phyloP scores from a whole-genome alignment of 805 yeast genomes.

The Saturnispora dispora region DNA sequence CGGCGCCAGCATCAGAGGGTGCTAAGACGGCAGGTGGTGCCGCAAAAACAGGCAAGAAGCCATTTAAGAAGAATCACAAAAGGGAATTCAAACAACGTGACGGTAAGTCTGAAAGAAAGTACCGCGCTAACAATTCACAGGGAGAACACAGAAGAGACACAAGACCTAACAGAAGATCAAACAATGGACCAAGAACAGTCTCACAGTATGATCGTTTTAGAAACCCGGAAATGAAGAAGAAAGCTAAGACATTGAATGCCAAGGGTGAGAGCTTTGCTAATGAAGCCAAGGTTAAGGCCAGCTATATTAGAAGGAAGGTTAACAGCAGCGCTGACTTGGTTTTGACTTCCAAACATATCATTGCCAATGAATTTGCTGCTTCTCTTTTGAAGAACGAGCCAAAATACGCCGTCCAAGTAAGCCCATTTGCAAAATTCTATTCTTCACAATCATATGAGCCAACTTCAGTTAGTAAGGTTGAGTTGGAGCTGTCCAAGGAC shows the following conservation, averaged over 20 bases:
- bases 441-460: not conserved
- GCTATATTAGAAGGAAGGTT: constrained; percentile 12
- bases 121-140: constrained; percentile 1
- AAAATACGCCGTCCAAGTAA: not conserved
- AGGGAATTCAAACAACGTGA: not conserved
- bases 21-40: not conserved
- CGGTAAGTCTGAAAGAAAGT: not conserved
- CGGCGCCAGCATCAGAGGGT: not conserved
- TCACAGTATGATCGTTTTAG: constrained; percentile 13
- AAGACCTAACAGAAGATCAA: not conserved
- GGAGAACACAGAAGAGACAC: constrained; percentile 1
- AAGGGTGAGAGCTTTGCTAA: constrained; percentile 11
- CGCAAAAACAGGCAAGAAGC: not conserved
- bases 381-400: constrained; percentile 8
- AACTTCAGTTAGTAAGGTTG: constrained; percentile 8
- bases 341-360: not conserved
- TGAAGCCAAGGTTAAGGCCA: constrained; percentile 7
- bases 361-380: constrained; percentile 3
- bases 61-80: not conserved
- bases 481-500: constrained; percentile 21
- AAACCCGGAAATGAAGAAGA: constrained; percentile 6
- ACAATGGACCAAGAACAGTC: constrained; percentile 9
- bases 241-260: constrained; percentile 4
- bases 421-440: constrained; percentile 4
- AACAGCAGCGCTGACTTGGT: not conserved